These are phyloP conservation scores for Anthracocystis setariae DNA, from an alignment of 1,284 basidiomycete species.

Conservation along the genomic window DNA sequence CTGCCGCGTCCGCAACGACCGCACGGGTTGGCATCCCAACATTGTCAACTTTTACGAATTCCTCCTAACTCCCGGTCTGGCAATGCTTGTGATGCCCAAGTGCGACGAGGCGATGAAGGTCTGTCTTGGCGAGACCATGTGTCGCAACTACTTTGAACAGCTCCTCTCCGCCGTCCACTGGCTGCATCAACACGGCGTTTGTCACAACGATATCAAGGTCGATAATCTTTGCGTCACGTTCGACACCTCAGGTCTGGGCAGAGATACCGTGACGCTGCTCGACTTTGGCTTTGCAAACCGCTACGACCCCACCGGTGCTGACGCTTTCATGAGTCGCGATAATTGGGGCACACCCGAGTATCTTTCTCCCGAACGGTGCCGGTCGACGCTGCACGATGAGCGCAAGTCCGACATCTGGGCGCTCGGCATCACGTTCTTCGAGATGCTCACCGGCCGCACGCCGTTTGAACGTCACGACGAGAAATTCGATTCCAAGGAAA, in stretches of 20 bases:
- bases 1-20: constrained; percentile 32
- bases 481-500: constrained; percentile 45
- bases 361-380: constrained; percentile 54
- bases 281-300: constrained; percentile 61
- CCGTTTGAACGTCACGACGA: constrained; percentile 59
- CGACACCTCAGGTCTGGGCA: constrained; percentile 37
- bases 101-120: constrained; percentile 59
- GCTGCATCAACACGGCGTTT: constrained; percentile 54
- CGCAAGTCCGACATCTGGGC: constrained; percentile 57
- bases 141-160: constrained; percentile 52
- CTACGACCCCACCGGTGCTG: constrained; percentile 40
- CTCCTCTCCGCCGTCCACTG: constrained; percentile 51
- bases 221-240: constrained; percentile 53
- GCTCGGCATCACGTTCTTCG: constrained; percentile 61
- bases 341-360: constrained; percentile 60
- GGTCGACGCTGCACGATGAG: constrained; percentile 53
- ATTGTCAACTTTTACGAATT: constrained; percentile 55
- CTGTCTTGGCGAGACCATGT: constrained; percentile 45
- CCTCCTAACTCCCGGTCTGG: constrained; percentile 46
- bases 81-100: constrained; percentile 58
- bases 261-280: constrained; percentile 29
- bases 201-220: constrained; percentile 62
- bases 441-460: constrained; percentile 58
- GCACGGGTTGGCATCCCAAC: constrained; percentile 49
- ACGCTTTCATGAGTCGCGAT: constrained; percentile 45